A percentile compares a stretch with the other conserved stretches of the same genome.
phyloP scores from a whole-genome alignment of 2,329 filamentous ascomycete species.

The Magnaporthiopsis incrustans region DNA sequence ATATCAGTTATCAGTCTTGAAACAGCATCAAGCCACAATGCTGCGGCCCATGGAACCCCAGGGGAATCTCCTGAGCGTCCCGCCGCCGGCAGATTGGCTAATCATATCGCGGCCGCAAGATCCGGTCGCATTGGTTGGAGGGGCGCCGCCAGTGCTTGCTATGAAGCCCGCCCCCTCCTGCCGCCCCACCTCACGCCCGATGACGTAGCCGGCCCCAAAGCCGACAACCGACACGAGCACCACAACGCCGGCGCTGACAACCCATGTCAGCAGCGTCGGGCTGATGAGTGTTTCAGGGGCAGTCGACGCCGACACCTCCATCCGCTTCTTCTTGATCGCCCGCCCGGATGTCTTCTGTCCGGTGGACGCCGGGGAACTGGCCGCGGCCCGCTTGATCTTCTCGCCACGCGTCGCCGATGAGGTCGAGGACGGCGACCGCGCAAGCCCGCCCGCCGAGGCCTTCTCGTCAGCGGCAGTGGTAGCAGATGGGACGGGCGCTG shows the following conservation, averaged over 20 bases:
- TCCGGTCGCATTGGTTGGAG: slow-evolving; percentile 31
- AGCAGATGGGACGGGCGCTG: neutral
- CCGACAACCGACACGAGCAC: slow-evolving; percentile 61
- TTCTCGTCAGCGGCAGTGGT: neutral
- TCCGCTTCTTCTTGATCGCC: slow-evolving; percentile 53
- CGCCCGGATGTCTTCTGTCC: slow-evolving; percentile 28
- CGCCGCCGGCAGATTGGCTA: slow-evolving; percentile 33
- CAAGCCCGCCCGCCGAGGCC: neutral
- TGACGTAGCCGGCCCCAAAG: slow-evolving; percentile 61
- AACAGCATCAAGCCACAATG: slow-evolving; percentile 32
- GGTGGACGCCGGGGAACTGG: slow-evolving; percentile 19
- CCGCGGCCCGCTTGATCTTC: slow-evolving; percentile 40
- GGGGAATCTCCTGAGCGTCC: slow-evolving; percentile 43
- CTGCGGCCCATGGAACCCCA: slow-evolving; percentile 46
- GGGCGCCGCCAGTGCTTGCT: slow-evolving; percentile 32
- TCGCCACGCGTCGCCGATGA: slow-evolving; percentile 19
- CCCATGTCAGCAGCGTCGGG: slow-evolving; percentile 56
- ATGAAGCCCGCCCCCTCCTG: slow-evolving; percentile 42
- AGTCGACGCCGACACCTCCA: slow-evolving; percentile 16
- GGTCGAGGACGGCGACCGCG: neutral
- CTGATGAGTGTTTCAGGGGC: slow-evolving; percentile 33
- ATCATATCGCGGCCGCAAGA: slow-evolving; percentile 48
- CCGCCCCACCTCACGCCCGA: slow-evolving; percentile 57
- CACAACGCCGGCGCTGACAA: slow-evolving; percentile 58
- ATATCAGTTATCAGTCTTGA: neutral